phyloP scores from a whole-genome alignment of 2,329 filamentous ascomycete genomes.

The Xylaria sp. region DNA sequence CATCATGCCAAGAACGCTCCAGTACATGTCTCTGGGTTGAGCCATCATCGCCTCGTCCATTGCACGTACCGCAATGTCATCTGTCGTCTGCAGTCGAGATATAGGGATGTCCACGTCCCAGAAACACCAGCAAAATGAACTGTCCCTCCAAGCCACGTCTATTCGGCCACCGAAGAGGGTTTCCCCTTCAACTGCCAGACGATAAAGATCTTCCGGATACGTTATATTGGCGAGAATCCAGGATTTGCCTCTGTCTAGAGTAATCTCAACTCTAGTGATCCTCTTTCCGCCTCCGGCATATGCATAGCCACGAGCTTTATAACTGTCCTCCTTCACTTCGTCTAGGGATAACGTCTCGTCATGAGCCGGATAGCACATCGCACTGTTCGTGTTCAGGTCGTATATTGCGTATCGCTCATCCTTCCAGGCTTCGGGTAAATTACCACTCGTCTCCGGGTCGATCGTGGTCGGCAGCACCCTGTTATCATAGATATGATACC shows the following conservation, averaged over 20 bases:
- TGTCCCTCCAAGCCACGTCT: slow-evolving; percentile 77
- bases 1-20: slow-evolving; percentile 95
- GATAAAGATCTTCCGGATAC: slow-evolving; percentile 83
- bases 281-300: slow-evolving; percentile 83
- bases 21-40: slow-evolving; percentile 91
- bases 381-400: slow-evolving; percentile 83
- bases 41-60: slow-evolving; percentile 89
- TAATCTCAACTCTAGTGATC: slow-evolving; percentile 76
- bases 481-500: slow-evolving; percentile 95
- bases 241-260: slow-evolving; percentile 72
- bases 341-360: slow-evolving; percentile 58
- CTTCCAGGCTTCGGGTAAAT: slow-evolving; percentile 71
- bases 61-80: slow-evolving; percentile 72
- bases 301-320: slow-evolving; percentile 73
- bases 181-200: slow-evolving; percentile 52
- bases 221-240: slow-evolving; percentile 74
- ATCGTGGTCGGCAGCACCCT: slow-evolving; percentile 82
- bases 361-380: slow-evolving; percentile 73
- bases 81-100: slow-evolving; percentile 54
- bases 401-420: slow-evolving; percentile 93
- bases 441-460: slow-evolving; percentile 71
- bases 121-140: slow-evolving; percentile 87
- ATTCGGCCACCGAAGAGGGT: slow-evolving; percentile 69
- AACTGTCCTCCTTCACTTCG: slow-evolving; percentile 43
- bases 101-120: slow-evolving; percentile 70